Evolutionary conservation across 169 alveolate species (phyloP).

Genomic region (Plasmodium gonderi): DNA sequence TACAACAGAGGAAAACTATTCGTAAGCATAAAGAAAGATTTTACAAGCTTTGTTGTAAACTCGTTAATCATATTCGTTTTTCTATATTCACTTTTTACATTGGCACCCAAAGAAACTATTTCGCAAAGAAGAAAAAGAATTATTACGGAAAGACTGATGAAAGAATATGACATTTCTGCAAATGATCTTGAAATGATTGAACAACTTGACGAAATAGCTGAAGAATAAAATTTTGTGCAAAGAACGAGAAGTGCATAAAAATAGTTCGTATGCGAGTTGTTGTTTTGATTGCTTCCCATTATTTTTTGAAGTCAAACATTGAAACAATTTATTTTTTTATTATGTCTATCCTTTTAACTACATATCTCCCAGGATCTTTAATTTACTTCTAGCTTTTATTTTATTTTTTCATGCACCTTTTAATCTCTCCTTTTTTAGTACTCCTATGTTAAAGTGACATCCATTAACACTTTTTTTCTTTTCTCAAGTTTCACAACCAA

Average conservation of each 20-base stretch:
- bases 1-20: conserved; percentile 70
- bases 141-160: conserved; percentile 66
- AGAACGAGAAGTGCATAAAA: not conserved
- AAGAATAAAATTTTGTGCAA: conserved; percentile 17
- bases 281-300: not conserved
- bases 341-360: not conserved
- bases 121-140: conserved; percentile 72
- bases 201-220: conserved; percentile 32
- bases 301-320: not conserved
- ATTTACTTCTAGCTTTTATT: not conserved
- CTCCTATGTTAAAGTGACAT: not conserved
- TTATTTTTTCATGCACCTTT: not conserved
- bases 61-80: conserved; percentile 68
- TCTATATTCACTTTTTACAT: conserved; percentile 54
- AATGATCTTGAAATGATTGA: conserved; percentile 74
- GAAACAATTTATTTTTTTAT: not conserved
- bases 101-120: conserved; percentile 74
- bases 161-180: conserved; percentile 59
- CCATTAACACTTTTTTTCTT: not conserved
- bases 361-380: not conserved
- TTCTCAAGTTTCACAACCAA: not conserved
- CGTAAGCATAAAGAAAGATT: conserved; percentile 71
- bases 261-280: not conserved
- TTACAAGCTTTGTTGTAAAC: conserved; percentile 69
- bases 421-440: no score